Evolutionary conservation across 106 monocot species (phyloP).

Genomic region (Dendrobium nobile): DNA sequence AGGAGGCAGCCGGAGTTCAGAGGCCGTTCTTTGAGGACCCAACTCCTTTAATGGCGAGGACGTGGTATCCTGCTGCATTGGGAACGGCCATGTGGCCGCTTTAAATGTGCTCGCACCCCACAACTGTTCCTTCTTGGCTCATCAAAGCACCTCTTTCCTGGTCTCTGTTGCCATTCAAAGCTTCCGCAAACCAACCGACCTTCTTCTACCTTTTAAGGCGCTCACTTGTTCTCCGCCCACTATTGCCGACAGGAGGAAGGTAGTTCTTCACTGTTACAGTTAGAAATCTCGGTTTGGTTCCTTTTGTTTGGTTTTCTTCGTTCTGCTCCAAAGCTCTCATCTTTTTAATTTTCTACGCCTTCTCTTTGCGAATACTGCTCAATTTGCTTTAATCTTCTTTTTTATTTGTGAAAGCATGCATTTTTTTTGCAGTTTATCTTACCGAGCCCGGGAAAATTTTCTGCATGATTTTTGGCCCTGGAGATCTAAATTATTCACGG

Average conservation of each 20-base stretch:
- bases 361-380: no score
- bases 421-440: not conserved
- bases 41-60: not conserved
- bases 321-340: not conserved
- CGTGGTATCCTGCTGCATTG: not conserved
- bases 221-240: not conserved
- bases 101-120: not conserved
- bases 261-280: not conserved
- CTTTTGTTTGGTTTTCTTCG: not conserved
- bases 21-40: not conserved
- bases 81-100: constrained; percentile 2
- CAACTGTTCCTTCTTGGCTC: not conserved
- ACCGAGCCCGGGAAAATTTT: not conserved
- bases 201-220: not conserved
- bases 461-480: not conserved
- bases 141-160: not conserved
- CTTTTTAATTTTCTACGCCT: not conserved
- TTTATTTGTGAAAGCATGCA: not conserved
- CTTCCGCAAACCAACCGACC: not conserved
- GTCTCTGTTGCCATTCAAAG: not conserved
- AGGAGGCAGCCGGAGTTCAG: not conserved
- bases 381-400: not conserved
- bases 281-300: not conserved
- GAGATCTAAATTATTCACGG: not conserved
- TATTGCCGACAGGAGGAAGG: not conserved